phyloP scores from a whole-genome alignment of 352 stramenopile genomes.

The Globisporangium sylvaticum region DNA sequence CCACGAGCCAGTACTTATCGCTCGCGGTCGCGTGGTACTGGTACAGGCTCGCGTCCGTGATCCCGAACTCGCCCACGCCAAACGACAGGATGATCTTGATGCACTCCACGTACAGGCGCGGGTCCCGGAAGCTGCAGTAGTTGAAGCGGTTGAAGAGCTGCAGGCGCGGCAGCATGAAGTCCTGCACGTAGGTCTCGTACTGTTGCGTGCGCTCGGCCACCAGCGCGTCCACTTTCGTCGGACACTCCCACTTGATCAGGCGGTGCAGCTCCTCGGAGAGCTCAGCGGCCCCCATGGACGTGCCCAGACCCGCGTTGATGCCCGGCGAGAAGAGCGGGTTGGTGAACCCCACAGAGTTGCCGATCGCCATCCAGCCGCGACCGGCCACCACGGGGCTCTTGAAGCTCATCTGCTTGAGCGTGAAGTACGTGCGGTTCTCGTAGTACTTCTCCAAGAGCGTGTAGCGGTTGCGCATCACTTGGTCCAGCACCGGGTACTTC shows the following conservation, averaged over 20 bases:
- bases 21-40: background rate
- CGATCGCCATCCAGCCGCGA: background rate
- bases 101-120: conserved; percentile 1
- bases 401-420: conserved; percentile 2
- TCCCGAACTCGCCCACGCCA: background rate
- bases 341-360: background rate
- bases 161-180: conserved; percentile 1
- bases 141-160: conserved; percentile 3
- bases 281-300: background rate
- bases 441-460: background rate
- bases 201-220: background rate
- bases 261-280: background rate
- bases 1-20: background rate
- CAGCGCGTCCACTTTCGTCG: background rate
- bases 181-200: background rate
- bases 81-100: conserved; percentile 1
- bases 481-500: background rate
- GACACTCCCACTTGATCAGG: background rate
- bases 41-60: background rate
- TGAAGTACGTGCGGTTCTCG: background rate
- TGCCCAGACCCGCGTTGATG: background rate
- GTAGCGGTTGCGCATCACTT: conserved; percentile 2
- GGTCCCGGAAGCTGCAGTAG: conserved; percentile 1
- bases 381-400: conserved; percentile 1
- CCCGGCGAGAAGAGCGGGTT: background rate